A percentile compares a stretch with the other conserved stretches of the same genome.
Evolutionary conservation across 2,329 filamentous ascomycete genomes (phyloP).

Genomic region (Neurospora crassa): DNA sequence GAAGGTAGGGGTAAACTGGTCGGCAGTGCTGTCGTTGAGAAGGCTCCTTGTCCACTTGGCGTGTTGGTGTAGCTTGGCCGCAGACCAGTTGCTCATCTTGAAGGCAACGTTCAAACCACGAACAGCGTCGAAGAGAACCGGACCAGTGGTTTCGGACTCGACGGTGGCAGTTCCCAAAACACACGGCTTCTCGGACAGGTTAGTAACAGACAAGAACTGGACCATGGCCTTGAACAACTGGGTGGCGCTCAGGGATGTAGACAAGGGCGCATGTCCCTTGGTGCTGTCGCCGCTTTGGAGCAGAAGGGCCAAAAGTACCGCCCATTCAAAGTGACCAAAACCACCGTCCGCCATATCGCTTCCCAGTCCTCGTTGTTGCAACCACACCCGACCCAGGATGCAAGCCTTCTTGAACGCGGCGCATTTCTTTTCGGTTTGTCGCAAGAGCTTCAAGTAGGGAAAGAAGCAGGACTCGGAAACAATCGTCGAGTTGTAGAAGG

Average conservation of each 20-base stretch:
- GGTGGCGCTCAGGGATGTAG: constrained; percentile 75
- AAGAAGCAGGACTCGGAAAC: constrained; percentile 67
- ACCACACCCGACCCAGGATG: constrained; percentile 77
- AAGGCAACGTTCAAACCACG: constrained; percentile 74
- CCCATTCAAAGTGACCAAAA: constrained; percentile 91
- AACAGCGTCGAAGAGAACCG: constrained; percentile 68
- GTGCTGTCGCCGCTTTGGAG: constrained; percentile 62
- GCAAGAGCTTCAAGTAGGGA: constrained; percentile 65
- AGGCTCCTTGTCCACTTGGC: constrained; percentile 65
- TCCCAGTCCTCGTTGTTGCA: constrained; percentile 76
- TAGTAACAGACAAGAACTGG: constrained; percentile 71
- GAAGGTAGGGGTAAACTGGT: constrained; percentile 81
- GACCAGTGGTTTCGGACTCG: constrained; percentile 36
- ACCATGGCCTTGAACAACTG: constrained; percentile 91
- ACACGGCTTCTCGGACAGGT: constrained; percentile 60
- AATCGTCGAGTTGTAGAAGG: constrained; percentile 83
- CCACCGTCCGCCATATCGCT: constrained; percentile 64
- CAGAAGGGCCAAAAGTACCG: constrained; percentile 67
- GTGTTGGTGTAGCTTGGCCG: constrained; percentile 60
- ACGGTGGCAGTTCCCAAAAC: constrained; percentile 37
- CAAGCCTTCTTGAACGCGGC: constrained; percentile 73
- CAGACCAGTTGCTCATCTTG: constrained; percentile 87
- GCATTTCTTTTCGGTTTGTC: constrained; percentile 59
- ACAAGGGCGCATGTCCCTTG: constrained; percentile 62
- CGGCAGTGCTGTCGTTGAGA: constrained; percentile 61